Evolutionary conservation across 345 rosid species (phyloP), one percentile per base, ranked within the genome.

Genomic region (Citrus mangshanensis): DNA sequence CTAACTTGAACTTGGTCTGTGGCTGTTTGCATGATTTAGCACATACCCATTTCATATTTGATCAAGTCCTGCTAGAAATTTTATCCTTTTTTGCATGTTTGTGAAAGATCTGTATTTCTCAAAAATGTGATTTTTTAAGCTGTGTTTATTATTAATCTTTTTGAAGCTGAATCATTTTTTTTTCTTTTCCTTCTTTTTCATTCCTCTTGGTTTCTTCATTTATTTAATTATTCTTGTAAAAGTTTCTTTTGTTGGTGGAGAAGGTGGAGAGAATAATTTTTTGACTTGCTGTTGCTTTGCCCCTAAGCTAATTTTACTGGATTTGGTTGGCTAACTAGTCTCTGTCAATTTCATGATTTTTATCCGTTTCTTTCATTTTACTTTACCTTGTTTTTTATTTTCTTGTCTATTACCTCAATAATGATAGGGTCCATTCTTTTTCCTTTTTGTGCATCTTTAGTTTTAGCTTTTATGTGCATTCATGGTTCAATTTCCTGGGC

Each of bases 271-370:
- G 63, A 67, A 54, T 1, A 24, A 25, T 54, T 22, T 34, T 68
- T 18, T 24, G 63, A 66, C 24, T 64, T 64, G n/a, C 16, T 4
- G 37, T 66, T 54, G 60, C 79, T 76, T 76, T 22, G 7, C 72
- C 69, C 34, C n/a, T 66, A 54, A 51, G 79, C 54, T n/a, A 24
- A 24, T 65, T 55, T 42, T 56, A 35, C 72, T 35, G 79, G 55
- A 54, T 77, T 37, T 66, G 73, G 62, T 67, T 68, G 66, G 66
- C 66, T 25, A 66, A 54, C 73, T 27, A 69, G 56, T 67, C 66
- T 18, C 66, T 35, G 9, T 75, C 78, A 56, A 4, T 63, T 27
- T 40, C 35, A 27, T 5, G 2, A 4, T 46, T 19, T 40, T 24
- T 63, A 21, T 51, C 35, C 5, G 58, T 37, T 32, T 56, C 35